These are phyloP conservation scores for Ganoderma resinaceum DNA, from an alignment of 1,284 basidiomycete genomes.

Conservation along the genomic window DNA sequence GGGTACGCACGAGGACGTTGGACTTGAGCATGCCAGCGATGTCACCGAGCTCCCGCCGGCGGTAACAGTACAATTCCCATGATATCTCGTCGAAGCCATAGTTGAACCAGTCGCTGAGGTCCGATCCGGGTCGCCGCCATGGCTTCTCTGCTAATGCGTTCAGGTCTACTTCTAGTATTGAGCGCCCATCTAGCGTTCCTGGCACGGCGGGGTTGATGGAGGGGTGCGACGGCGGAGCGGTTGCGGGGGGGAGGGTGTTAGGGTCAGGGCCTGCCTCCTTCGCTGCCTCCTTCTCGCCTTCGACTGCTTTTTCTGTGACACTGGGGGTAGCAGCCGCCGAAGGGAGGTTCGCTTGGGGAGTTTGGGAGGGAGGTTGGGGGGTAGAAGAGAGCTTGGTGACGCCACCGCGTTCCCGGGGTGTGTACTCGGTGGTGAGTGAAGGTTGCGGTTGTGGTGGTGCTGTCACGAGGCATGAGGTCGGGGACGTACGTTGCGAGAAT, in stretches of 20 bases:
- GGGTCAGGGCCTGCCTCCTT: slow-evolving; percentile 58
- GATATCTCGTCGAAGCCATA: slow-evolving; percentile 98
- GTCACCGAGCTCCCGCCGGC: slow-evolving; percentile 83
- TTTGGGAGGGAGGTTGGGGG: slow-evolving; percentile 33
- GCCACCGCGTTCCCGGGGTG: slow-evolving; percentile 77
- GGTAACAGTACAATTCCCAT: slow-evolving; percentile 92
- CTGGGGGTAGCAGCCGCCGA: slow-evolving; percentile 38
- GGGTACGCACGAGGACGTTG: slow-evolving; percentile 71
- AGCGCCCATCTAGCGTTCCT: slow-evolving; percentile 79
- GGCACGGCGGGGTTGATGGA: slow-evolving; percentile 72
- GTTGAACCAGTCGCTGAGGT: slow-evolving; percentile 99
- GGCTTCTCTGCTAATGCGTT: slow-evolving; percentile 85
- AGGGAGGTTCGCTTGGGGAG: slow-evolving; percentile 36
- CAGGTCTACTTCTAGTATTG: slow-evolving; percentile 91
- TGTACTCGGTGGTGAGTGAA: slow-evolving; percentile 90
- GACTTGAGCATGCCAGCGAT: slow-evolving; percentile 79
- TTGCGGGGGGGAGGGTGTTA: slow-evolving; percentile 65
- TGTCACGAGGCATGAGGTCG: neutral
- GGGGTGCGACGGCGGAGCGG: slow-evolving; percentile 78
- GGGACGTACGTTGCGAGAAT: neutral
- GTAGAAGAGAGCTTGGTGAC: slow-evolving; percentile 37
- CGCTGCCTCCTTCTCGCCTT: slow-evolving; percentile 31
- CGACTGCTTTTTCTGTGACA: slow-evolving; percentile 30
- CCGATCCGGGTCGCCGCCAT: slow-evolving; percentile 93
- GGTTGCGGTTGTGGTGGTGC: slow-evolving; percentile 51